Evolutionary conservation across 2,329 filamentous ascomycete genomes (phyloP).

Genomic region (Exophiala sp.): DNA sequence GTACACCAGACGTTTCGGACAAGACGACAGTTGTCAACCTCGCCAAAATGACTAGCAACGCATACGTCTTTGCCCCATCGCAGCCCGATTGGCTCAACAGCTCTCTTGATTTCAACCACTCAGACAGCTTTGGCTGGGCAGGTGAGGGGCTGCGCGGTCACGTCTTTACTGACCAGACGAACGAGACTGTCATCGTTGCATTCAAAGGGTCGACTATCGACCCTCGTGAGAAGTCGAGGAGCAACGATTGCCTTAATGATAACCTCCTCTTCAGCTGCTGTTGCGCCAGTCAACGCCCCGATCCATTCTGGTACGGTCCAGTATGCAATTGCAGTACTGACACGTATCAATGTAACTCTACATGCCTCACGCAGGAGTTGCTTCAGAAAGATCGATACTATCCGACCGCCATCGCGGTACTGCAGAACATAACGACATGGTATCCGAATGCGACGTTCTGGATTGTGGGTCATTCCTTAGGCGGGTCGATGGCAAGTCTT

Average conservation of each 20-base stretch:
- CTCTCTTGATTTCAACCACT: constrained; percentile 23
- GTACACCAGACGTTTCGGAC: constrained; percentile 25
- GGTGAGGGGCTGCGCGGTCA: constrained; percentile 24
- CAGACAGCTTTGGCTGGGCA: constrained; percentile 23
- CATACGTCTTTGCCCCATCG: constrained; percentile 18
- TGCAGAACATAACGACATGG: constrained; percentile 11
- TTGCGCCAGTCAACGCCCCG: constrained; percentile 21
- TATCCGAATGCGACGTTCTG: constrained; percentile 22
- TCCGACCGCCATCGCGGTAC: constrained; percentile 13
- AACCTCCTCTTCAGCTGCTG: constrained; percentile 27
- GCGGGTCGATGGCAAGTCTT: constrained; percentile 21
- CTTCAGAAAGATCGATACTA: constrained; percentile 23
- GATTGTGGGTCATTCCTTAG: constrained; percentile 25
- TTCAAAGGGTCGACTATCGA: constrained; percentile 25
- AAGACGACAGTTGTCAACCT: constrained; percentile 26
- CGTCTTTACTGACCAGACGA: constrained; percentile 20
- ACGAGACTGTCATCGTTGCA: constrained; percentile 23
- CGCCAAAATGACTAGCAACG: constrained; percentile 24
- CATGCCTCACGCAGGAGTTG: constrained; percentile 18
- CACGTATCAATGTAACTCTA: constrained; percentile 22
- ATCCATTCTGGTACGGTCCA: constrained; percentile 20
- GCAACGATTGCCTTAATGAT: constrained; percentile 22
- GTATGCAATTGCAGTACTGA: constrained; percentile 24
- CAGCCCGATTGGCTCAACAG: constrained; percentile 24
- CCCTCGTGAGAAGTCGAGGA: constrained; percentile 12